phyloP scores from a whole-genome alignment of 2,329 filamentous ascomycete species.

The Dendryphion nanum region DNA sequence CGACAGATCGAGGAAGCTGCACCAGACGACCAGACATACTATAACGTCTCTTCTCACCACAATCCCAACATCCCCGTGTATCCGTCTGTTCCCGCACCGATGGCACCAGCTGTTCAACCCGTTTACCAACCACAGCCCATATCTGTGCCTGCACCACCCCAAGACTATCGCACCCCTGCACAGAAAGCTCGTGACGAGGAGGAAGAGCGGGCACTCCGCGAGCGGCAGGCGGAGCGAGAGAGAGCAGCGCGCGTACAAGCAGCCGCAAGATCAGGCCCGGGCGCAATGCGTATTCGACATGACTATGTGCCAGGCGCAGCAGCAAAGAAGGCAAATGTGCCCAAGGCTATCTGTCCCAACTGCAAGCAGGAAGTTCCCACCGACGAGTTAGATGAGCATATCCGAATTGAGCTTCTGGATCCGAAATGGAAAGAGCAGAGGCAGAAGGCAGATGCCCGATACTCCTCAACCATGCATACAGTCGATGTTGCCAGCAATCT shows the following conservation, averaged over 20 bases:
- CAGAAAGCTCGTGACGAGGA: conserved; percentile 39
- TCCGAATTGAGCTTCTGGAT: conserved; percentile 91
- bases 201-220: conserved; percentile 35
- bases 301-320: conserved; percentile 88
- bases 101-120: conserved; percentile 27
- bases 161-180: conserved; percentile 30
- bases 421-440: conserved; percentile 96
- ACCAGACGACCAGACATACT: conserved; percentile 64
- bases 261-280: conserved; percentile 67
- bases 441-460: conserved; percentile 80
- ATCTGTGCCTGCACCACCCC: conserved; percentile 20
- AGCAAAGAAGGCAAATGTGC: conserved; percentile 62
- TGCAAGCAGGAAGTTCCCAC: conserved; percentile 88
- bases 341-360: conserved; percentile 82
- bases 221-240: conserved; percentile 49
- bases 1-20: conserved; percentile 93
- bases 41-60: conserved; percentile 33
- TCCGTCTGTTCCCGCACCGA: conserved; percentile 26
- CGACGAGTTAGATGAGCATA: conserved; percentile 85
- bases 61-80: conserved; percentile 21
- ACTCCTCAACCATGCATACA: conserved; percentile 82
- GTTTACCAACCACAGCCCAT: conserved; percentile 26
- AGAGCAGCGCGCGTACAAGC: conserved; percentile 75
- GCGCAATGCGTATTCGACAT: conserved; percentile 84
- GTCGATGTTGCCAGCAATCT: conserved; percentile 89